Evolutionary conservation across 2,329 filamentous ascomycete genomes (phyloP), one percentile per base, ranked within the genome.

Genomic region (Aspergillus sp.): DNA sequence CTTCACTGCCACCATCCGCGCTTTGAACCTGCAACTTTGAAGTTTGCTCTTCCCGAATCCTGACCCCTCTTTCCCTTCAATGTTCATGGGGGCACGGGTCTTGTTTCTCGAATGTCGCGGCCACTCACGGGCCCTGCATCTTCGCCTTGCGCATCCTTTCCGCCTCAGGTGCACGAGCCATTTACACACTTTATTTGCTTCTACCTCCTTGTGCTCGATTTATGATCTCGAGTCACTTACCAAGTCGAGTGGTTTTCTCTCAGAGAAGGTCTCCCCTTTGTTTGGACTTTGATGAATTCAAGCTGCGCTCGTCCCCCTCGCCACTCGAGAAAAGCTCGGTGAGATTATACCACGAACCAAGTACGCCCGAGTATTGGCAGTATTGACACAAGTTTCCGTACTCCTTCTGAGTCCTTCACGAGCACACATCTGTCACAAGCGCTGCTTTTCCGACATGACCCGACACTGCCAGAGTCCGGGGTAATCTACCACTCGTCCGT

Each of bases 61-160:
- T 19, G 19, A 54, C 54, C 30, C 31, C 43, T 48, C 43, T 13
- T 5, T 50, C 54, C 22, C 31, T 57, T 17, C 46, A 57, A 15
- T 41, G 1, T 17, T 8, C 5, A 30, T 9, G 8, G 7, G 19
- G 25, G 28, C 50, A 15, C 45, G 13, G 30, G 17, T 15, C 23
- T 57, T 50, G 54, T 46, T 55, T 34, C 54, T 8, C 53, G 46
- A 17, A 19, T 15, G 43, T 46, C 43, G n/a, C 19, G 22, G 15
- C 11, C 31, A 50, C 25, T 30, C 25, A 28, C 25, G 25, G 38
- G 47, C 31, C 28, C 25, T 46, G 41, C 30, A 59, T 63, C 54
- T 41, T 57, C 63, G 58, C 46, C 47, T 54, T 61, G 58, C 46
- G 47, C 38, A 60, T 60, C 58, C 25, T 56, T 52, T 52, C 53